Evolutionary conservation across 2,329 filamentous ascomycete genomes (phyloP).

Genomic region (Nannizziopsis arthrosporioides): DNA sequence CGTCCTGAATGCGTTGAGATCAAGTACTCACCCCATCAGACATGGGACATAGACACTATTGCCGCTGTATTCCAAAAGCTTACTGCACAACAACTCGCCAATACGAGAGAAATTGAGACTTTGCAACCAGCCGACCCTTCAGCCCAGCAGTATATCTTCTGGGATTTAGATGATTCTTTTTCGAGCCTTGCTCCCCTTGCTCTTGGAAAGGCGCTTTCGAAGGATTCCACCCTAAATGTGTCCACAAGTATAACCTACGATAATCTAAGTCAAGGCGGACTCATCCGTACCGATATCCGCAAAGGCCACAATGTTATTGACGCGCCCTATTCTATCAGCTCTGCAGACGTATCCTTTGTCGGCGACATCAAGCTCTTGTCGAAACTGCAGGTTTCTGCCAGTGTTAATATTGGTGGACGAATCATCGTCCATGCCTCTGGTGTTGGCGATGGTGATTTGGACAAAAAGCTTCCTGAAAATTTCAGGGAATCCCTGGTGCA

Average conservation of each 20-base stretch:
- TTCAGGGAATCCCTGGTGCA: conserved; percentile 61
- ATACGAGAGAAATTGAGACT: conserved; percentile 21
- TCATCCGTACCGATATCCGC: conserved; percentile 72
- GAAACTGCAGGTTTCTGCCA: conserved; percentile 61
- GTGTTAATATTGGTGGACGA: conserved; percentile 57
- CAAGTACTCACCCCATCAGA: conserved; percentile 71
- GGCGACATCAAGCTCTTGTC: conserved; percentile 69
- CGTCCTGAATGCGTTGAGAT: conserved; percentile 62
- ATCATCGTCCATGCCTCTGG: conserved; percentile 65
- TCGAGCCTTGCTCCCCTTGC: conserved; percentile 53
- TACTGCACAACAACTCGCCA: conserved; percentile 30
- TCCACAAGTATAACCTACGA: conserved; percentile 49
- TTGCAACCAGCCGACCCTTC: conserved; percentile 39
- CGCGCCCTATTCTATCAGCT: conserved; percentile 66
- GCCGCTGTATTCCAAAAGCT: conserved; percentile 37
- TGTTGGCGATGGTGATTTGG: conserved; percentile 76
- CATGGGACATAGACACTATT: conserved; percentile 45
- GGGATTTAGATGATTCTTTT: conserved; percentile 69
- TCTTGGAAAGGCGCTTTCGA: conserved; percentile 49
- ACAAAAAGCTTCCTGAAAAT: conserved; percentile 64
- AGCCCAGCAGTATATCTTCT: conserved; percentile 81
- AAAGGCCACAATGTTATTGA: conserved; percentile 73
- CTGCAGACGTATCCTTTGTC: conserved; percentile 68
- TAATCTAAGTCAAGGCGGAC: conserved; percentile 59
- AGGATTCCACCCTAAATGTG: conserved; percentile 50